phyloP scores from a whole-genome alignment of 139 green algal species.

The Volvox reticuliferus region DNA sequence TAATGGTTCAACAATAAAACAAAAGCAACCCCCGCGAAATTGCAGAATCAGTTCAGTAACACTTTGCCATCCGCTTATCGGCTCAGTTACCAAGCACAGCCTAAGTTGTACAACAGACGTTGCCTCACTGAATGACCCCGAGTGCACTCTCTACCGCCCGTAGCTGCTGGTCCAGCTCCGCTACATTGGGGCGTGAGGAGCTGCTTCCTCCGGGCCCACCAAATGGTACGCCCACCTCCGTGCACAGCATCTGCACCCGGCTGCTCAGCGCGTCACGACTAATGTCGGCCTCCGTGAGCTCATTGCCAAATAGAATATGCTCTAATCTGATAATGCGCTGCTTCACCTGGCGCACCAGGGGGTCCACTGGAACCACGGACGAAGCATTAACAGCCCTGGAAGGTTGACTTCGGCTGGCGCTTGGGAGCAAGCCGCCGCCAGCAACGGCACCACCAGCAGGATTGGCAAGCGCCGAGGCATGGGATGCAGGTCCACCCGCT shows the following conservation, averaged over 20 bases:
- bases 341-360: slow-evolving; percentile 9
- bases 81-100: too few relatives aligned
- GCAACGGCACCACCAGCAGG: neutral
- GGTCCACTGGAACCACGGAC: neutral
- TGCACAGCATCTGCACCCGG: slow-evolving; percentile 31
- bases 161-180: slow-evolving; percentile 30
- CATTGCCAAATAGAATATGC: slow-evolving; percentile 28
- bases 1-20: too few relatives aligned
- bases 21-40: too few relatives aligned
- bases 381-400: neutral
- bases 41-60: too few relatives aligned
- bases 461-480: too few relatives aligned
- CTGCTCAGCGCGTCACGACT: slow-evolving; percentile 13
- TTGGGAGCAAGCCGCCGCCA: neutral
- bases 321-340: slow-evolving; percentile 47
- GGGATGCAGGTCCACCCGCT: too few relatives aligned
- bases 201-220: slow-evolving; percentile 25
- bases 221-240: slow-evolving; percentile 33
- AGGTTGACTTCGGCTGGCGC: neutral
- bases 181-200: neutral
- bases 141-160: slow-evolving; percentile 28
- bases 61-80: too few relatives aligned
- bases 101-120: too few relatives aligned
- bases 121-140: neutral
- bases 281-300: slow-evolving; percentile 38